These are phyloP conservation scores for Phytophthora vignae DNA, from an alignment of 352 stramenopile species.

Conservation along the genomic window DNA sequence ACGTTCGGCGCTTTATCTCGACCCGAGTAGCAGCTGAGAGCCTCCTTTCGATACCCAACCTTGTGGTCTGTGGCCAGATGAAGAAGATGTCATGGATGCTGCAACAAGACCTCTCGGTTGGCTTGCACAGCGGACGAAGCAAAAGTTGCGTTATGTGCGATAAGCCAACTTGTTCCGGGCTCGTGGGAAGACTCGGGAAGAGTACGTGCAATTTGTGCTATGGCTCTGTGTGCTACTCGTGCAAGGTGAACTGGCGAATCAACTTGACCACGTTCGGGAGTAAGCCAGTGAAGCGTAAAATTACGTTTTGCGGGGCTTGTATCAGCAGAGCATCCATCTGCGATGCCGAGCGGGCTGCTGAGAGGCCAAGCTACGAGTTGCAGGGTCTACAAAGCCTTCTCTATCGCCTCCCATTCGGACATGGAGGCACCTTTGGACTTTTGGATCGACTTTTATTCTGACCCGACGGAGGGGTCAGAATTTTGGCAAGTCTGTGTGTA, in stretches of 20 bases:
- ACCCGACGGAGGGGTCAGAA: background rate
- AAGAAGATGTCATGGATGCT: slow-evolving; percentile 32
- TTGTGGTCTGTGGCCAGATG: slow-evolving; percentile 34
- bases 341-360: slow-evolving; percentile 6
- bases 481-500: too few relatives aligned
- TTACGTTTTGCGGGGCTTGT: slow-evolving; percentile 38
- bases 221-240: slow-evolving; percentile 23
- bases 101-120: slow-evolving; percentile 16
- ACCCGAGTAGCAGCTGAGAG: background rate
- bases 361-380: slow-evolving; percentile 5
- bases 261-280: slow-evolving; percentile 26
- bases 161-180: slow-evolving; percentile 10
- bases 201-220: slow-evolving; percentile 27
- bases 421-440: background rate
- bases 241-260: slow-evolving; percentile 29
- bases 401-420: background rate
- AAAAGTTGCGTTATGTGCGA: slow-evolving; percentile 16
- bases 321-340: slow-evolving; percentile 19
- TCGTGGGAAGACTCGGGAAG: slow-evolving; percentile 23
- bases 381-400: background rate
- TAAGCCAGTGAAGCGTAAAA: slow-evolving; percentile 21
- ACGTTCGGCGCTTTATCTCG: background rate
- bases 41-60: slow-evolving; percentile 20
- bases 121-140: slow-evolving; percentile 4
- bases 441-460: background rate